Base-by-base conservation (phyloP, 1,284 basidiomycete species). In the Porogramme epimiltina region DNA sequence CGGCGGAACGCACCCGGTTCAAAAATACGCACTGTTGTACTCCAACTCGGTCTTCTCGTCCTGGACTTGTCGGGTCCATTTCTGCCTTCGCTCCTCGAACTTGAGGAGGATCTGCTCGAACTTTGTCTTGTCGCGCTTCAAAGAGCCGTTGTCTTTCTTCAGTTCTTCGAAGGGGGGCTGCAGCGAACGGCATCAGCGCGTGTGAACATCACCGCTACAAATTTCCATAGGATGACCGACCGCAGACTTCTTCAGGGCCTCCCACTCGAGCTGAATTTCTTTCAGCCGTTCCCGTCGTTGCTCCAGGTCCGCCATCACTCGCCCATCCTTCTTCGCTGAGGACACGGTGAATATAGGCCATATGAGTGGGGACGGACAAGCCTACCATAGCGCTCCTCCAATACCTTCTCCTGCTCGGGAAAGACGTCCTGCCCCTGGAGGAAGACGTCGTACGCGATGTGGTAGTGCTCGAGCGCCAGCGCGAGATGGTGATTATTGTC, bases 361-460 rank as follows among this genome's bases (percentile, higher is more conserved):
- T 9, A n/a, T 22, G 31, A 34, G 18, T 15, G 26, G 34, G 20
- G 8, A 11, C 18, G n/a, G 40, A n/a, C 39, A 16, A 19, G 63
- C 80, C 47, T 55, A 89, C 92, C 82, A 68, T 92, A 94, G 52
- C 85, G 82, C 26, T 84, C 82, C 59, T 91, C 87, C 13, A 95
- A 66, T 38, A 76, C 73, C 55, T 80, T 77, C 49, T 91, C 86
- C 45, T 85, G 83, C 51, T 87, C 84, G 0, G 79, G 74, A 58
- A 90, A 92, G 23, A 86, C 78, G 59, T 94, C 91, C 10, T 78
- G 77, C 3, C 83, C 82, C 40, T 84, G 79, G 28, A 92, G 71
- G 78, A 92, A 95, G 18, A 81, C 67, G 2, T 77, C 72, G 62
- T 95, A 95, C 0, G 89, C 80, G 45, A 81, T 77, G 4, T 81